These are phyloP conservation scores for Hemisphaericaspora nanyangensis DNA, from an alignment of 805 yeast genomes.

Conservation along the genomic window DNA sequence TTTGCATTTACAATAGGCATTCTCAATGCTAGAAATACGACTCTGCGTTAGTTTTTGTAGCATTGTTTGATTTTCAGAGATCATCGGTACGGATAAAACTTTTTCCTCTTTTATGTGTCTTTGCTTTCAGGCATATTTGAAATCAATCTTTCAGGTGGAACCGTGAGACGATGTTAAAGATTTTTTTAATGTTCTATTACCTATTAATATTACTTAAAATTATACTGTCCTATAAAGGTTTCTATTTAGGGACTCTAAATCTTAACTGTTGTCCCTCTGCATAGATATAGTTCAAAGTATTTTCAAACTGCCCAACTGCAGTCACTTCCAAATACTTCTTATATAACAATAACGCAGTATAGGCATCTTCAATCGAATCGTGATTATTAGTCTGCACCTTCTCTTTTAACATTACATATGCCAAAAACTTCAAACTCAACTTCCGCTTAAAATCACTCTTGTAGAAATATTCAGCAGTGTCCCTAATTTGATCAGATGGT, in stretches of 20 bases:
- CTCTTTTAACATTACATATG: constrained; percentile 69
- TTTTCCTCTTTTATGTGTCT: too few relatives aligned
- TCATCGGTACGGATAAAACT: too few relatives aligned
- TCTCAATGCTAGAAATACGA: too few relatives aligned
- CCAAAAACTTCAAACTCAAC: constrained; percentile 79
- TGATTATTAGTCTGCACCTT: constrained; percentile 91
- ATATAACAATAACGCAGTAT: constrained; percentile 76
- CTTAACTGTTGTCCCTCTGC: constrained; percentile 59
- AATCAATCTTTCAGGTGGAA: too few relatives aligned
- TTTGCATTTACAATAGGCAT: too few relatives aligned
- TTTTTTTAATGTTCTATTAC: too few relatives aligned
- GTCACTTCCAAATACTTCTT: constrained; percentile 64
- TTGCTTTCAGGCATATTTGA: too few relatives aligned
- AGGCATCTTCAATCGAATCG: constrained; percentile 96
- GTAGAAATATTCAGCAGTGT: constrained; percentile 78
- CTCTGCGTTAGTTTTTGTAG: too few relatives aligned
- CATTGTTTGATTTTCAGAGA: too few relatives aligned
- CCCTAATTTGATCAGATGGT: constrained; percentile 81
- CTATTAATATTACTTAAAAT: too few relatives aligned
- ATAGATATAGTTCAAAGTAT: constrained; percentile 62
- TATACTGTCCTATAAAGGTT: too few relatives aligned
- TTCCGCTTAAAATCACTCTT: constrained; percentile 71
- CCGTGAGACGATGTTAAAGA: too few relatives aligned
- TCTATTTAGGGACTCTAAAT: constrained; percentile 46
- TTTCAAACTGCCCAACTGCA: constrained; percentile 56